These are phyloP conservation scores for Nannochloropsis salina DNA, from an alignment of 108 stramenopile genomes.

Conservation along the genomic window DNA sequence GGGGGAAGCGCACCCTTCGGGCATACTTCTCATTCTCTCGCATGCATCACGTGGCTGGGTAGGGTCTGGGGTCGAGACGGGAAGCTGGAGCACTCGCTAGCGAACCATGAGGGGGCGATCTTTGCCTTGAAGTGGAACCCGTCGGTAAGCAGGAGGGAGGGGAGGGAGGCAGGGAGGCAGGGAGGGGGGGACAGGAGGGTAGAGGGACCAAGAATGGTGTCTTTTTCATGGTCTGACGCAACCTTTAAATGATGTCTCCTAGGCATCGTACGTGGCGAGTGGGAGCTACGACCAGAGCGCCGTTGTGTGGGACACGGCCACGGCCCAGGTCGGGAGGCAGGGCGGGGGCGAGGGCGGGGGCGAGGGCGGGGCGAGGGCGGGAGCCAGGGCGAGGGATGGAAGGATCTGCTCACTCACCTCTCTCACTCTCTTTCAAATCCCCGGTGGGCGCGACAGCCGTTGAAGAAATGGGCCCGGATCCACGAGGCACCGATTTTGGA, in stretches of 20 bases:
- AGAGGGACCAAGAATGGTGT: not conserved
- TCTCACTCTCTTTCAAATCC: too few species aligned
- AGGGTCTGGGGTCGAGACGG: slow-evolving; percentile 76
- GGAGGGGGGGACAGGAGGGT: not conserved
- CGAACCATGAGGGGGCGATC: slow-evolving; percentile 83
- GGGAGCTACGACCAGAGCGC: slow-evolving; percentile 89
- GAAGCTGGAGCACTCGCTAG: slow-evolving; percentile 68
- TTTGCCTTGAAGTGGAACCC: slow-evolving; percentile 90
- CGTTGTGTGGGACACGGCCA: slow-evolving; percentile 86
- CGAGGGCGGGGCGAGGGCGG: not conserved
- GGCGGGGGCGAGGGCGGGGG: not conserved
- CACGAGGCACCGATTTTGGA: slow-evolving; percentile 54
- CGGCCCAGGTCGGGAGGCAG: slow-evolving; percentile 24
- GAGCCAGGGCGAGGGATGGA: too few species aligned
- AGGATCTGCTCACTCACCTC: too few species aligned
- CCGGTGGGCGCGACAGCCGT: not conserved
- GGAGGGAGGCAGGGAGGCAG: not conserved
- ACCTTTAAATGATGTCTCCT: not conserved
- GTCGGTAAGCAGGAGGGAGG: not conserved
- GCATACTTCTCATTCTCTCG: too few species aligned
- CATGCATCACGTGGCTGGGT: too few species aligned
- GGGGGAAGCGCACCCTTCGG: too few species aligned
- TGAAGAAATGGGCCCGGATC: not conserved
- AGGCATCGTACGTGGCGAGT: slow-evolving; percentile 76
- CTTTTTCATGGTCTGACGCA: not conserved